Evolutionary conservation across 148 eudicot genomes (phyloP).

Genomic region (Camellia sinensis): DNA sequence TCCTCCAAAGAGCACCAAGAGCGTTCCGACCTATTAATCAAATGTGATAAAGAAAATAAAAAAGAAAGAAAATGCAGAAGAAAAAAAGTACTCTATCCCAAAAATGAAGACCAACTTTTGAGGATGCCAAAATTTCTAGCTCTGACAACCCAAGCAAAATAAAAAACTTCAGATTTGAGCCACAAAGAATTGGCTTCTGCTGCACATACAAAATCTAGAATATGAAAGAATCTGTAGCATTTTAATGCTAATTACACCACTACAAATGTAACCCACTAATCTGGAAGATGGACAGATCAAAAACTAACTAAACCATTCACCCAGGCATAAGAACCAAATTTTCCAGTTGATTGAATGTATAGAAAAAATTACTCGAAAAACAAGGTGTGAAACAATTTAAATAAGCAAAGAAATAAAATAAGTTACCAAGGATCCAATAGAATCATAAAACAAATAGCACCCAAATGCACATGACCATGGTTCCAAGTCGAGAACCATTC

Average conservation of each 20-base stretch:
- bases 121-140: not conserved
- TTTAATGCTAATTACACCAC: not conserved
- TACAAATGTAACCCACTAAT: not conserved
- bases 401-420: not conserved
- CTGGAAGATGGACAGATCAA: not conserved
- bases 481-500: not conserved
- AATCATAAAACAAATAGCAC: not conserved
- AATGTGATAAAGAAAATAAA: not conserved
- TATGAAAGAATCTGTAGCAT: not conserved
- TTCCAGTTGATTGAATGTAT: not conserved
- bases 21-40: conserved; percentile 46
- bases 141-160: not conserved
- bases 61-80: not conserved
- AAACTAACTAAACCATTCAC: not conserved
- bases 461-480: not conserved
- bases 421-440: not conserved
- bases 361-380: not conserved
- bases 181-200: not conserved
- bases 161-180: not conserved
- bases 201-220: not conserved
- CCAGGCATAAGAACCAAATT: not conserved
- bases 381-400: not conserved
- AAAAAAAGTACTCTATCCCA: not conserved
- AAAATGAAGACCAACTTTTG: not conserved
- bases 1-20: conserved; percentile 82